These are phyloP conservation scores for Solanum pinnatisectum DNA, from an alignment of 257 asterid genomes.

Conservation along the genomic window DNA sequence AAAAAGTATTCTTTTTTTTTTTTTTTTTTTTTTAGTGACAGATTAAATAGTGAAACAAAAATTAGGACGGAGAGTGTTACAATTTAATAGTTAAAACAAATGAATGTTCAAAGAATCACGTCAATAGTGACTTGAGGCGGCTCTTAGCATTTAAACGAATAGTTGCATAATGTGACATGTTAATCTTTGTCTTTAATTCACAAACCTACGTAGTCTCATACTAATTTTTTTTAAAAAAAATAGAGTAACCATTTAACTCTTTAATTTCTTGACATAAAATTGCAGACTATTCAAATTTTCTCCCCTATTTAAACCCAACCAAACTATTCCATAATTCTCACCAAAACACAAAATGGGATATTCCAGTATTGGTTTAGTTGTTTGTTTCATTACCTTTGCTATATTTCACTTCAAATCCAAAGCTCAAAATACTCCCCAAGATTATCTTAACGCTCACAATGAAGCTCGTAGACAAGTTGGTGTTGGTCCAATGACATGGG, in stretches of 20 bases:
- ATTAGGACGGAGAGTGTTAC: too few species aligned
- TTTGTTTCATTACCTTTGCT: background rate
- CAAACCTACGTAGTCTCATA: too few species aligned
- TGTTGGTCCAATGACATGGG: constrained; percentile 34
- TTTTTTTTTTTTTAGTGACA: too few species aligned
- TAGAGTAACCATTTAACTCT: too few species aligned
- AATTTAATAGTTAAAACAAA: background rate
- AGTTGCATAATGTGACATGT: background rate
- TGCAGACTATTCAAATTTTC: background rate
- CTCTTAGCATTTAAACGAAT: background rate
- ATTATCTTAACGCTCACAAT: constrained; percentile 33
- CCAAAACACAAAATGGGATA: background rate
- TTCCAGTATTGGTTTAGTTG: background rate
- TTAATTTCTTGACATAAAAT: too few species aligned
- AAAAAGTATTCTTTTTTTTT: too few species aligned
- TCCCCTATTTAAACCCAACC: background rate
- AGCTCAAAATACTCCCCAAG: constrained; percentile 28
- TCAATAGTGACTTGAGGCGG: background rate
- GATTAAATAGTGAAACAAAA: too few species aligned
- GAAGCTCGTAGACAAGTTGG: constrained; percentile 26
- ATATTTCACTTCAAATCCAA: background rate
- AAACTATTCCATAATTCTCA: background rate
- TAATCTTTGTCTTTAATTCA: background rate
- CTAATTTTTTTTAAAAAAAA: too few species aligned
- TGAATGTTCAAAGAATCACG: background rate